Evolutionary conservation across 2,329 filamentous ascomycete genomes (phyloP), one percentile per base, ranked within the genome.

Genomic region (Nannizzia gypsea): DNA sequence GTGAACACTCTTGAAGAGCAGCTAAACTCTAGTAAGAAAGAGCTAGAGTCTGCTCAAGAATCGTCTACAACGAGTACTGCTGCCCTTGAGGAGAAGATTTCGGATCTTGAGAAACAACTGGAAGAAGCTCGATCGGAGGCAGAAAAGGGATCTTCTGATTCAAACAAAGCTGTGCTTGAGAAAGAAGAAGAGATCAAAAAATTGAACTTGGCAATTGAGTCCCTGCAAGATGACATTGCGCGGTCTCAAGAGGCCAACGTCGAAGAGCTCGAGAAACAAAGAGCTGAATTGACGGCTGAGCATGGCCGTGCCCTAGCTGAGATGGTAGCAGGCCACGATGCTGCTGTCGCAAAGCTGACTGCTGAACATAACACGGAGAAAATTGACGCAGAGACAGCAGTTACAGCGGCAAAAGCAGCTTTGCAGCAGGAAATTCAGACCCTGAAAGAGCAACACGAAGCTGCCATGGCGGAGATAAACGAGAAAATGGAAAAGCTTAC

Each of bases 1-100:
- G 70, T 73, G 36, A 70, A 74, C 24, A 73, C 69, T 36, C 68
- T 75, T 22, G 70, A 75, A 55, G 66, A 66, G 20, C 74, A 77
- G 60, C 69, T 72, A 22, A 62, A 69, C 28, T 62, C 68, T 24
- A 77, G 74, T 59, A 70, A 73, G 26, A 64, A 74, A 60, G 71
- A 73, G 22, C 64, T 74, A 17, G 70, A 71, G 46, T 65, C 71
- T 26, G 71, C 71, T 20, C 68, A 72, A 52, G 69, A 74, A 22
- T 64, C 67, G 44, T 66, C 70, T 1, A 65, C 69, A 11, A 62
- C 69, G 50, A 67, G 66, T 13, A 60, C 68, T 15, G 62, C 67
- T 1, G 62, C 63, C 13, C 67, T 76, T 6, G 67, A 73, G 58
- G 70, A 69, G 55, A 71, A 74, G 61, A 66, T 74, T 54, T 56